Evolutionary conservation across 1,139 yeast species (phyloP).

Genomic region (Yamadazyma atmosphaerica): DNA sequence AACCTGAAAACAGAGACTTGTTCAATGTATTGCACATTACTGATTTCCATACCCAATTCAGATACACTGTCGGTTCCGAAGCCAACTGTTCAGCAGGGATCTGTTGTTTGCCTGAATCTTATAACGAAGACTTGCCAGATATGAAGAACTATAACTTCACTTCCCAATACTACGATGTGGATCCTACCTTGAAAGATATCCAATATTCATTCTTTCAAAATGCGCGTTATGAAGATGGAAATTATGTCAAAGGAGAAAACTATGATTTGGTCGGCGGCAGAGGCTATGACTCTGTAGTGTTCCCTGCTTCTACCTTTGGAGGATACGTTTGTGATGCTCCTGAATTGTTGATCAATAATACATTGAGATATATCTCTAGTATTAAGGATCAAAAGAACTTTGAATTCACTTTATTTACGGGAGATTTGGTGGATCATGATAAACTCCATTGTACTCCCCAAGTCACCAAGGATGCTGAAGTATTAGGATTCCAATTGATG

Average conservation of each 20-base stretch:
- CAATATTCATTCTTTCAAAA: constrained; percentile 29
- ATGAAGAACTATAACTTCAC: constrained; percentile 34
- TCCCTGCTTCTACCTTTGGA: constrained; percentile 67
- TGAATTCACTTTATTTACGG: constrained; percentile 67
- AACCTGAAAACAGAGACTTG: constrained; percentile 17
- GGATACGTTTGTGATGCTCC: constrained; percentile 67
- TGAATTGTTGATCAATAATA: constrained; percentile 54
- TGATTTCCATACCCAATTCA: constrained; percentile 62
- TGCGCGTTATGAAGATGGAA: constrained; percentile 37
- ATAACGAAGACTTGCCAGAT: constrained; percentile 28
- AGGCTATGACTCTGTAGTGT: constrained; percentile 41
- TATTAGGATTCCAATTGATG: constrained; percentile 49
- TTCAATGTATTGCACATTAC: constrained; percentile 65
- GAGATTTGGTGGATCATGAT: constrained; percentile 68
- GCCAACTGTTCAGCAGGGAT: constrained; percentile 55
- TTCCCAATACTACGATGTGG: constrained; percentile 19
- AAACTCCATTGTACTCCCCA: constrained; percentile 45
- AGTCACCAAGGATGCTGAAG: constrained; percentile 54
- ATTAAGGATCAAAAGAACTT: constrained; percentile 31
- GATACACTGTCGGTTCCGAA: constrained; percentile 59
- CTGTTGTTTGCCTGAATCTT: constrained; percentile 50
- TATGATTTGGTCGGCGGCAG: constrained; percentile 36
- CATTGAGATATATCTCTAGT: constrained; percentile 46
- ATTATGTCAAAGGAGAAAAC: constrained; percentile 40
- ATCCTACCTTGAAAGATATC: constrained; percentile 18